A percentile compares a stretch with the other conserved stretches of the same genome.
Evolutionary conservation across 805 yeast genomes (phyloP).

Genomic region (Kockiozyma suomiensis): DNA sequence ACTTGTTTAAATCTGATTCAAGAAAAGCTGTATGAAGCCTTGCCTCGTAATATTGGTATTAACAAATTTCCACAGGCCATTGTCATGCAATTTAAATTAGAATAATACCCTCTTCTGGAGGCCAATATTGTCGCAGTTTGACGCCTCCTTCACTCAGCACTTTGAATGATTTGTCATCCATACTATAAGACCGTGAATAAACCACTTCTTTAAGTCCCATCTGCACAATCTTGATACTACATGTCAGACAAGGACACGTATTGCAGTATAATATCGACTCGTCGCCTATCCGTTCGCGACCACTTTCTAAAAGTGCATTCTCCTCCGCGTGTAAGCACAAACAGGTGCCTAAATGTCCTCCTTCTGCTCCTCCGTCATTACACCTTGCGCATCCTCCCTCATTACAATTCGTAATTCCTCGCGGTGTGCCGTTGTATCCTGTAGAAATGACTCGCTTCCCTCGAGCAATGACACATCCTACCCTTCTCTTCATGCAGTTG

Average conservation of each 20-base stretch:
- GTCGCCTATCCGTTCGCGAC: slow-evolving; percentile 76
- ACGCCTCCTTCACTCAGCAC: slow-evolving; percentile 79
- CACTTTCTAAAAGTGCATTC: slow-evolving; percentile 91
- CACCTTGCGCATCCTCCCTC: slow-evolving; percentile 96
- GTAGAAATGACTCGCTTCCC: slow-evolving; percentile 89
- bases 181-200: slow-evolving; percentile 86
- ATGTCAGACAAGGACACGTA: slow-evolving; percentile 94
- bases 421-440: slow-evolving; percentile 97
- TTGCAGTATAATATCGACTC: slow-evolving; percentile 75
- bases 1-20: no score
- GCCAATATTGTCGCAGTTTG: slow-evolving; percentile 60
- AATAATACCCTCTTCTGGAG: slow-evolving; percentile 43
- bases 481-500: slow-evolving; percentile 96
- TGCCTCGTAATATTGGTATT: no score
- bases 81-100: no score
- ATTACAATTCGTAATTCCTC: slow-evolving; percentile 83
- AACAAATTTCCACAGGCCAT: no score
- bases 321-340: slow-evolving; percentile 97
- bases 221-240: slow-evolving; percentile 93
- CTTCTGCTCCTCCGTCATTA: slow-evolving; percentile 59
- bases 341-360: slow-evolving; percentile 76
- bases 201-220: slow-evolving; percentile 89
- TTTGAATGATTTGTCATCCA: slow-evolving; percentile 77
- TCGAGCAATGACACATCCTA: slow-evolving; percentile 92
- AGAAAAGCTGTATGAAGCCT: no score